Percentiles rank a stretch among this genome's conserved stretches.
phyloP scores from a whole-genome alignment of 495 filamentous ascomycete genomes.

The Neurospora sp. region DNA sequence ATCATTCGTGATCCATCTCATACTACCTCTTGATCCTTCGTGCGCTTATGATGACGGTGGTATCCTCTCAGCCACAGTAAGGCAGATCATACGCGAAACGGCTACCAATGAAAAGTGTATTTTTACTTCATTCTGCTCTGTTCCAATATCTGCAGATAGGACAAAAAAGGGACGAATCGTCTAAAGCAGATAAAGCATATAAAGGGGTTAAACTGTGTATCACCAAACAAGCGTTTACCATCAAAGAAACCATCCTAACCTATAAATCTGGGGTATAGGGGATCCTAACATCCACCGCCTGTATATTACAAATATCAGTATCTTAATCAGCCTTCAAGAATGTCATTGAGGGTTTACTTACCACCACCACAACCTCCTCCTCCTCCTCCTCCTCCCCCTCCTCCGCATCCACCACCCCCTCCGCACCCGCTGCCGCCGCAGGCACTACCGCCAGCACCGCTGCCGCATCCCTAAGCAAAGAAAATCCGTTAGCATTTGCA shows the following conservation, averaged over 20 bases:
- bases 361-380: constrained; percentile 1
- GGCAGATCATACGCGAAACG: neutral
- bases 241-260: neutral
- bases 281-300: neutral
- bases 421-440: constrained; percentile 36
- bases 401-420: constrained; percentile 30
- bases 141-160: neutral
- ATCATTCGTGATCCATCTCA: no score
- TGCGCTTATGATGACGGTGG: neutral
- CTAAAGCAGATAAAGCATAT: no score
- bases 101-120: neutral
- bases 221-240: neutral
- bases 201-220: no score
- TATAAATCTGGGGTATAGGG: no score
- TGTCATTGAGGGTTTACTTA: neutral
- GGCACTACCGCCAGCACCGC: constrained; percentile 44
- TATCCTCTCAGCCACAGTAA: neutral
- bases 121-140: neutral
- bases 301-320: neutral
- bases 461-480: constrained; percentile 38
- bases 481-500: neutral
- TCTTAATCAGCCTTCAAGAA: neutral
- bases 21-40: neutral
- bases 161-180: neutral
- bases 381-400: constrained; percentile 15